These are phyloP conservation scores for Lachancea lanzarotensis DNA, from an alignment of 805 yeast genomes.

Conservation along the genomic window DNA sequence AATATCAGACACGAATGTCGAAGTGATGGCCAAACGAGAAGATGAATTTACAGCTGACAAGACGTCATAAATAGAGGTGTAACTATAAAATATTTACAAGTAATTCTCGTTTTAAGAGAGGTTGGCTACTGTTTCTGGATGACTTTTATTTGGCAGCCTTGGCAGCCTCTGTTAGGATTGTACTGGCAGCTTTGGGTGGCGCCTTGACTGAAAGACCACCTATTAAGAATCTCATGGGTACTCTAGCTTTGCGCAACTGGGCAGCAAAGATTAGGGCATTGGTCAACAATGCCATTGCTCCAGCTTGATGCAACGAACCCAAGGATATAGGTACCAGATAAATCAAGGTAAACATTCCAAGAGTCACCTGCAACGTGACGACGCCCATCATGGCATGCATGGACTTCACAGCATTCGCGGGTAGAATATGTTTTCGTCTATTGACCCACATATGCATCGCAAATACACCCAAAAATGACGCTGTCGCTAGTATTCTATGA, in stretches of 20 bases:
- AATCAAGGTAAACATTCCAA: slow-evolving; percentile 81
- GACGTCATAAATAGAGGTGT: background rate
- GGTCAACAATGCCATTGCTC: slow-evolving; percentile 85
- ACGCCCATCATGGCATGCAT: slow-evolving; percentile 73
- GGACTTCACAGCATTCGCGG: slow-evolving; percentile 46
- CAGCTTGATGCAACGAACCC: slow-evolving; percentile 96
- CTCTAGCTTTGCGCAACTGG: slow-evolving; percentile 53
- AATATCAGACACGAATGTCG: slow-evolving; percentile 51
- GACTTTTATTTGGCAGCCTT: slow-evolving; percentile 22
- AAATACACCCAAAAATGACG: slow-evolving; percentile 67
- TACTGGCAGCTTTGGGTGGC: slow-evolving; percentile 24
- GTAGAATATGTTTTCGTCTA: slow-evolving; percentile 50
- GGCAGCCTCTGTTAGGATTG: slow-evolving; percentile 34
- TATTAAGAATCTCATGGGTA: slow-evolving; percentile 33
- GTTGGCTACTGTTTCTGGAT: too few relatives aligned
- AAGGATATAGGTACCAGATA: slow-evolving; percentile 87
- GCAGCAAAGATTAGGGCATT: slow-evolving; percentile 59
- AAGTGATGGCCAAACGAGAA: slow-evolving; percentile 33
- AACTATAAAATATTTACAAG: too few relatives aligned
- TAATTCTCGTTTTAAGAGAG: too few relatives aligned
- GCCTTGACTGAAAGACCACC: slow-evolving; percentile 32
- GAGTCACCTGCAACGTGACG: slow-evolving; percentile 71
- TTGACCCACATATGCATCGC: slow-evolving; percentile 66
- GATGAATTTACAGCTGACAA: slow-evolving; percentile 15
- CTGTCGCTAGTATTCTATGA: slow-evolving; percentile 78